Evolutionary conservation across 441 rosid genomes (phyloP).

Genomic region (Arabidopsis hybrid): DNA sequence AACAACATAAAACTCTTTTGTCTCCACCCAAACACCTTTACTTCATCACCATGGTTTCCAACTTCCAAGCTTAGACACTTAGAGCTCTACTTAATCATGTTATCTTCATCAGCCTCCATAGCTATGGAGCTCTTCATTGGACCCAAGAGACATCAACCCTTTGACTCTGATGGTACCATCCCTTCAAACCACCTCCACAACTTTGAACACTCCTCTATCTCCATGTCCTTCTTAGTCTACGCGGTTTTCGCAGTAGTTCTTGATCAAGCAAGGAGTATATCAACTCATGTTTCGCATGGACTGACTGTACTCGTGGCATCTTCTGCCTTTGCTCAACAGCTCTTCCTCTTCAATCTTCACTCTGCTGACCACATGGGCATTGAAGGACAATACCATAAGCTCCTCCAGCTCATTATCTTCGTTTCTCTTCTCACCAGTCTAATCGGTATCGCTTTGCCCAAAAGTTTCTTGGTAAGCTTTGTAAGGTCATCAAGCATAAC

Average conservation of each 20-base stretch:
- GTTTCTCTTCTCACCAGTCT: slow-evolving; percentile 63
- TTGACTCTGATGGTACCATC: slow-evolving; percentile 73
- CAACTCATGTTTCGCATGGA: slow-evolving; percentile 36
- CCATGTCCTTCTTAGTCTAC: slow-evolving; percentile 63
- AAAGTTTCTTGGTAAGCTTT: slow-evolving; percentile 67
- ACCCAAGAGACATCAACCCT: slow-evolving; percentile 19
- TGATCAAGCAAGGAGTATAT: slow-evolving; percentile 41
- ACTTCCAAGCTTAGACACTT: slow-evolving; percentile 54
- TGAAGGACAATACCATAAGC: slow-evolving; percentile 76
- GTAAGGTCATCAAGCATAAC: slow-evolving; percentile 62
- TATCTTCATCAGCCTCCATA: slow-evolving; percentile 43
- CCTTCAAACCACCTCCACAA: slow-evolving; percentile 79
- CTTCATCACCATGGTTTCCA: slow-evolving; percentile 71
- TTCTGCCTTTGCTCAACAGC: slow-evolving; percentile 65
- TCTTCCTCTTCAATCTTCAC: slow-evolving; percentile 75
- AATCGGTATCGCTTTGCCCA: slow-evolving; percentile 52
- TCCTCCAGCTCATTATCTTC: slow-evolving; percentile 55
- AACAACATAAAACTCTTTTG: slow-evolving; percentile 66
- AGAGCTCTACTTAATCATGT: slow-evolving; percentile 71
- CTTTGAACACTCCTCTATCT: slow-evolving; percentile 79
- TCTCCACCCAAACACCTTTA: slow-evolving; percentile 57
- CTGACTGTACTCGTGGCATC: slow-evolving; percentile 61
- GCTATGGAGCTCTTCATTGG: slow-evolving; percentile 5
- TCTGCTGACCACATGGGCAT: slow-evolving; percentile 82
- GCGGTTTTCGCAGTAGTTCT: slow-evolving; percentile 61